Evolutionary conservation across 345 rosid species (phyloP).

Genomic region (Citropsis articulata): DNA sequence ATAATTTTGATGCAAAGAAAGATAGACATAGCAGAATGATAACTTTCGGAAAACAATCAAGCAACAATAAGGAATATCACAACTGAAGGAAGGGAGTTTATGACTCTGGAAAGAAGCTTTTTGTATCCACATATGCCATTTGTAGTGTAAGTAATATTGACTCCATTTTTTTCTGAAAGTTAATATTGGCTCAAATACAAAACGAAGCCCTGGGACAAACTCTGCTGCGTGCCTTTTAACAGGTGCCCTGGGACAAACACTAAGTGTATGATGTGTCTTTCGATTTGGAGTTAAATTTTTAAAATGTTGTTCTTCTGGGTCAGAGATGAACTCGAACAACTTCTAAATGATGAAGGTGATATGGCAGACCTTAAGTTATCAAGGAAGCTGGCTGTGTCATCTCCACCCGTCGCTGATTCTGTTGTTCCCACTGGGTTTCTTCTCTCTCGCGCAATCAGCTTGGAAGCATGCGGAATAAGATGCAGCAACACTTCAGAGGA

Average conservation of each 20-base stretch:
- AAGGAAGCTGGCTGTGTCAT: conserved; percentile 33
- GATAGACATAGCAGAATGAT: too few relatives aligned
- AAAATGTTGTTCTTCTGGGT: conserved; percentile 27
- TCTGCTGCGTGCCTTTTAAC: not conserved
- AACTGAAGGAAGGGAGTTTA: not conserved
- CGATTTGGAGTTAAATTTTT: not conserved
- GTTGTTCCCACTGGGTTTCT: conserved; percentile 36
- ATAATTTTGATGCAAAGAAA: too few relatives aligned
- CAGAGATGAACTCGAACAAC: conserved; percentile 53
- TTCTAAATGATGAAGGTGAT: conserved; percentile 47
- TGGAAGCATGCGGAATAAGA: conserved; percentile 42
- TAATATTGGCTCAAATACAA: not conserved
- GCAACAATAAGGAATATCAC: not conserved
- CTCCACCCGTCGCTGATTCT: conserved; percentile 38
- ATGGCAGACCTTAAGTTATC: conserved; percentile 56
- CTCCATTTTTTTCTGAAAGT: not conserved
- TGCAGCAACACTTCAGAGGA: conserved; percentile 36
- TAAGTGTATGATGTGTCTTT: not conserved
- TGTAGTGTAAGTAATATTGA: not conserved
- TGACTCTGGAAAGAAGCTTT: not conserved
- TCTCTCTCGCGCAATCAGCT: conserved; percentile 34
- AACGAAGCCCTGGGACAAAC: not conserved
- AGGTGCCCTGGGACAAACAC: not conserved
- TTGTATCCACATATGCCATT: not conserved
- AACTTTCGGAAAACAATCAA: too few relatives aligned